Conservation (phyloP, 495 filamentous ascomycete genomes). For the Margaritispora aquatica region DNA sequence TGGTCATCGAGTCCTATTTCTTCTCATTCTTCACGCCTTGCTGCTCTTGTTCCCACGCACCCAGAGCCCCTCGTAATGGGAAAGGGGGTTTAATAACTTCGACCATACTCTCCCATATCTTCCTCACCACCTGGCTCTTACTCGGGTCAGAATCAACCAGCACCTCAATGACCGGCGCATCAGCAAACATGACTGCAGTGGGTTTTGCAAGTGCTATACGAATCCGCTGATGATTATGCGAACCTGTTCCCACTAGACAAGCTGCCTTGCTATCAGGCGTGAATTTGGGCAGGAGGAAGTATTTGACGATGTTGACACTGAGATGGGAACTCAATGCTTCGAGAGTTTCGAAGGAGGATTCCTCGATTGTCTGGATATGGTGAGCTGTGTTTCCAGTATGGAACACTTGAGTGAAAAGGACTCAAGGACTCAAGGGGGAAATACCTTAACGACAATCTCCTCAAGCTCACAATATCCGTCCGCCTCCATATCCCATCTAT, state of each 20-base stretch:
- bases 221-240: slow-evolving; percentile 26
- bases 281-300: slow-evolving; percentile 20
- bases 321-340: slow-evolving; percentile 49
- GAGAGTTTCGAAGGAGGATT: slow-evolving; percentile 56
- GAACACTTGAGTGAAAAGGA: background rate
- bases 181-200: slow-evolving; percentile 49
- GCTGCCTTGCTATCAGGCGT: background rate
- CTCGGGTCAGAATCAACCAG: slow-evolving; percentile 18
- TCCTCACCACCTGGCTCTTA: background rate
- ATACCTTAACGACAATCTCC: slow-evolving; percentile 42
- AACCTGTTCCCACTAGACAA: background rate
- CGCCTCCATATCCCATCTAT: slow-evolving; percentile 26
- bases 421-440: slow-evolving; percentile 11
- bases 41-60: slow-evolving; percentile 1
- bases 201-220: slow-evolving; percentile 51
- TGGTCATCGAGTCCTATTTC: background rate
- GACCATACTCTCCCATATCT: background rate
- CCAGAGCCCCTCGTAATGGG: slow-evolving; percentile 7
- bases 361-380: slow-evolving; percentile 41
- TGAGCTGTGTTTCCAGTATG: background rate
- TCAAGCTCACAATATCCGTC: slow-evolving; percentile 46
- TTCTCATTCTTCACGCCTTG: background rate
- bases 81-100: background rate
- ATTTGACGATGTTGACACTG: slow-evolving; percentile 31
- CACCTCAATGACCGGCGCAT: slow-evolving; percentile 49